phyloP scores from a whole-genome alignment of 257 asterid species.

The Plantago major region DNA sequence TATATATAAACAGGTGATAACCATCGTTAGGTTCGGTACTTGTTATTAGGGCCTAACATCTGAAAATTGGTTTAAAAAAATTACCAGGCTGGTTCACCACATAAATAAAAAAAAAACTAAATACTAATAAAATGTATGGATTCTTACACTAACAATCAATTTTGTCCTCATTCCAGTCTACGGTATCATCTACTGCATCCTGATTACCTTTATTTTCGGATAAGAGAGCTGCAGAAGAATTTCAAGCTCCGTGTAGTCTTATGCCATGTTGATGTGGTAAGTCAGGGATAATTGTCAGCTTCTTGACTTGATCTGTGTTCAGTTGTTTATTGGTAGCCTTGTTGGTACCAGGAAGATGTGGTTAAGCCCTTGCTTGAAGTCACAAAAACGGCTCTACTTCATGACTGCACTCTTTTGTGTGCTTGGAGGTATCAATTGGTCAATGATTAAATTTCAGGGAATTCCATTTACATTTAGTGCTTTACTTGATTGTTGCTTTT shows the following conservation, averaged over 20 bases:
- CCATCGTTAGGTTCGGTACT: too few relatives aligned
- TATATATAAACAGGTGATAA: too few relatives aligned
- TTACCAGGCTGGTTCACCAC: too few relatives aligned
- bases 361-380: slow-evolving; percentile 91
- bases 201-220: slow-evolving; percentile 90
- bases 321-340: slow-evolving; percentile 17
- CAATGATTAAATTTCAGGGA: not conserved
- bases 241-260: slow-evolving; percentile 81
- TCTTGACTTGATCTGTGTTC: slow-evolving; percentile 9
- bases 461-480: not conserved
- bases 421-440: slow-evolving; percentile 71
- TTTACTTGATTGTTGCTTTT: slow-evolving; percentile 16
- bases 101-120: too few relatives aligned
- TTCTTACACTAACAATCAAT: not conserved
- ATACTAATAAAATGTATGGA: too few relatives aligned
- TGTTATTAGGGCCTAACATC: too few relatives aligned
- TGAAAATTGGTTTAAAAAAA: too few relatives aligned
- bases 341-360: slow-evolving; percentile 81
- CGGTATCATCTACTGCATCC: slow-evolving; percentile 98
- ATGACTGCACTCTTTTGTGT: slow-evolving; percentile 94
- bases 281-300: slow-evolving; percentile 20
- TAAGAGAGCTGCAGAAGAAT: slow-evolving; percentile 88
- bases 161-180: slow-evolving; percentile 52
- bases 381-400: slow-evolving; percentile 91
- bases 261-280: slow-evolving; percentile 97